Evolutionary conservation across 768 basidiomycete species (phyloP).

Genomic region (Auricularia auricula-judae): DNA sequence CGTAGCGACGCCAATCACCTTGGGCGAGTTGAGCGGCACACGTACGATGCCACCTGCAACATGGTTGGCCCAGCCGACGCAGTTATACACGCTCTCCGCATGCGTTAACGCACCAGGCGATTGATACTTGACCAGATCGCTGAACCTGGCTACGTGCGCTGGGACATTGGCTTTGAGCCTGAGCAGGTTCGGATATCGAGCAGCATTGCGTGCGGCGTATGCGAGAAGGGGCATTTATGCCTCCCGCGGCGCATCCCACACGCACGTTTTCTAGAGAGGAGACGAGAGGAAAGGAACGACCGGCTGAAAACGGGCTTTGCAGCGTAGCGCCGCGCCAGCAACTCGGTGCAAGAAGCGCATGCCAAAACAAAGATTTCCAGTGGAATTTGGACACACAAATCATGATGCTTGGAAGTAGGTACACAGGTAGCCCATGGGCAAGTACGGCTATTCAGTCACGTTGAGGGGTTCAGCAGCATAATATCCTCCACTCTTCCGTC

Average conservation of each 20-base stretch:
- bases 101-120: background rate
- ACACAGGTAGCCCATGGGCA: no score
- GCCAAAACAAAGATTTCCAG: no score
- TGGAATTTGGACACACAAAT: no score
- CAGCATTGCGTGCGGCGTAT: background rate
- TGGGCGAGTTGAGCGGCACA: constrained; percentile 63
- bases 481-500: constrained; percentile 26
- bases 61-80: background rate
- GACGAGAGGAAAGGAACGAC: background rate
- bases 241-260: background rate
- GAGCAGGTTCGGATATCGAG: background rate
- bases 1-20: constrained; percentile 64
- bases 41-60: constrained; percentile 48
- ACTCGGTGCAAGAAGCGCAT: no score
- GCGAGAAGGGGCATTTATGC: background rate
- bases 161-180: background rate
- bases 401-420: no score
- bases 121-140: background rate
- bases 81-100: background rate
- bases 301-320: background rate
- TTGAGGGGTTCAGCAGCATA: background rate
- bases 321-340: background rate
- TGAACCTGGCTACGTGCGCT: background rate
- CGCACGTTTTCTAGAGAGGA: background rate
- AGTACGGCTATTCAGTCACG: background rate